Evolutionary conservation across 331 rosid genomes (phyloP).

Genomic region (Quercus phellos): DNA sequence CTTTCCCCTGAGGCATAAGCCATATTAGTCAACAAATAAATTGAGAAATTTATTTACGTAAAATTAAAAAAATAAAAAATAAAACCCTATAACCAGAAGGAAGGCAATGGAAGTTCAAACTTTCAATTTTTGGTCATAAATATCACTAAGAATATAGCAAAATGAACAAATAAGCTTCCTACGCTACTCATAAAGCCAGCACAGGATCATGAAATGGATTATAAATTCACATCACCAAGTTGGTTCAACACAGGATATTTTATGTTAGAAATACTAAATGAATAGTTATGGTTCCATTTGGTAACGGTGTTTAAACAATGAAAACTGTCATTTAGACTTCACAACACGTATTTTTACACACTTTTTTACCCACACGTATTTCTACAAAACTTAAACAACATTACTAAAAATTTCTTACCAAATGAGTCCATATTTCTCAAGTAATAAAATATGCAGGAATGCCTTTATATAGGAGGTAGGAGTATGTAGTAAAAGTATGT

Average conservation of each 20-base stretch:
- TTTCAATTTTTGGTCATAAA: neutral
- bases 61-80: neutral
- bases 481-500: too few species aligned
- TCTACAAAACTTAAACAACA: too few species aligned
- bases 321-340: too few species aligned
- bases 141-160: neutral
- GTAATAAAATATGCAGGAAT: too few species aligned
- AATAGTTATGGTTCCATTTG: too few species aligned
- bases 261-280: neutral
- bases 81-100: neutral
- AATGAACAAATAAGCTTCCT: neutral
- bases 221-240: slow-evolving; percentile 1
- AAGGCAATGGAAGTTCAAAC: slow-evolving; percentile 6
- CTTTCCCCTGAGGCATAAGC: slow-evolving; percentile 64
- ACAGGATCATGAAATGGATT: slow-evolving; percentile 1
- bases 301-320: too few species aligned
- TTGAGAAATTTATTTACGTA: neutral
- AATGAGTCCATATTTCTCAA: too few species aligned
- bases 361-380: too few species aligned
- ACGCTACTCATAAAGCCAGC: too few species aligned
- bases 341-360: too few species aligned
- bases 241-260: neutral
- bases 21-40: slow-evolving; percentile 17
- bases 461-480: too few species aligned
- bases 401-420: too few species aligned